Base-by-base conservation (phyloP, 1,284 basidiomycete species). In the Cerrena zonata region DNA sequence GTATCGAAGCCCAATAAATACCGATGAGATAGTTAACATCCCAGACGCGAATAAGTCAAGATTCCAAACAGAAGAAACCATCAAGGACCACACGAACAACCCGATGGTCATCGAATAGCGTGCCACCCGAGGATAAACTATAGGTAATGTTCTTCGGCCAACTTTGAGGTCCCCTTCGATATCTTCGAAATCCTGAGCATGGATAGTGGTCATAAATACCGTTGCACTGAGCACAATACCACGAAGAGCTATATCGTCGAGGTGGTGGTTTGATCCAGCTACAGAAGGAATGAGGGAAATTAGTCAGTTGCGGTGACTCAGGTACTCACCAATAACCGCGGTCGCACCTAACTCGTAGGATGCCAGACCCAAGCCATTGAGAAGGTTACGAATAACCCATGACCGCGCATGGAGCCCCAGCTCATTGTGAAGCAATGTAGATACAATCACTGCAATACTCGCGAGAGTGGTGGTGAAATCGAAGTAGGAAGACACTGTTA, bases 371-470 rank as follows among this genome's bases (percentile, higher is more conserved):
- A 63, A 30, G 0, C 65, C 72, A 41, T 66, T 68, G 25, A 69
- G 49, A 10, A 57, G 18, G 24, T 73, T 73, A 36, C 67, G 65
- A 0, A 60, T 53, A 0, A 66, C 10, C 64, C 68, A 73, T 22
- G 30, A 34, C 34, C 69, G 65, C 23, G 63, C 61, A 37, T 47
- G 18, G 1, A 64, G 62, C 5, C 60, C 58, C 22, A 69, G 45
- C 45, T 75, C 71, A 50, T 75, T 67, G 55, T 76, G 70, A 52
- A 65, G 56, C 7, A 61, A 38, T 0, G 65, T 65, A 38, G 67
- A 57, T n/a, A 62, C 22, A 25, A 63, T 58, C 49, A 69, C 56
- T 26, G 61, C 60, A 4, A 68, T 50, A 49, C 72, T 72, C 12
- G 66, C 59, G 12, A 65, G 49, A 51, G 69, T 72, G n/a, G 65